Evolutionary conservation across 192 early-diverging fungal species (phyloP).

Genomic region (Backusella sp.): DNA sequence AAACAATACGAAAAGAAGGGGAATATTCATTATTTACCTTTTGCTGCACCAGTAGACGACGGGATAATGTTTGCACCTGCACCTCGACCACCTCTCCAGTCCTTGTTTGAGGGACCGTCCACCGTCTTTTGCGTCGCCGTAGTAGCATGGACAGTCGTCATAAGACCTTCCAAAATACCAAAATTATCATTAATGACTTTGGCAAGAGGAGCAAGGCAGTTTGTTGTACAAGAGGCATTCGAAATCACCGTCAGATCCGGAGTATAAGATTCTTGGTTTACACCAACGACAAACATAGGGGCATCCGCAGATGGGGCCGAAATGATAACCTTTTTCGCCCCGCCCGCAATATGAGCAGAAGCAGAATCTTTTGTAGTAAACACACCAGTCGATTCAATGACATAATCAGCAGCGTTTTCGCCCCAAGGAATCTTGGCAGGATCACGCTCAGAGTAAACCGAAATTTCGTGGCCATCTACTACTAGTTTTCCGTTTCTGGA

Average conservation of each 20-base stretch:
- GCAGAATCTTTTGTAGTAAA: slow-evolving; percentile 95
- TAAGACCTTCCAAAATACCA: slow-evolving; percentile 93
- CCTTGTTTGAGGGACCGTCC: slow-evolving; percentile 94
- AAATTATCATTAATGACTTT: slow-evolving; percentile 96
- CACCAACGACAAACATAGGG: slow-evolving; percentile 97
- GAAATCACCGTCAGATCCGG: slow-evolving; percentile 83
- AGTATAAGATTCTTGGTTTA: slow-evolving; percentile 96
- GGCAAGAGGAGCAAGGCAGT: slow-evolving; percentile 97
- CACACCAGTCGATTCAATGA: slow-evolving; percentile 98
- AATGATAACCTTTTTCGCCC: slow-evolving; percentile 99
- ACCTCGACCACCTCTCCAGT: slow-evolving; percentile 97
- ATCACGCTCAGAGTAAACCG: slow-evolving; percentile 72
- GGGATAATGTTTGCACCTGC: slow-evolving; percentile 96
- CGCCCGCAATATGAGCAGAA: slow-evolving; percentile 80
- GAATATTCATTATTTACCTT: slow-evolving; percentile 52
- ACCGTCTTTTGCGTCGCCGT: slow-evolving; percentile 99
- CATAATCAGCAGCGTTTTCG: slow-evolving; percentile 74
- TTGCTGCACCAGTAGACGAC: slow-evolving; percentile 96
- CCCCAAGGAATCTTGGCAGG: slow-evolving; percentile 93
- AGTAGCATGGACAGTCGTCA: slow-evolving; percentile 98
- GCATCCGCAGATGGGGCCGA: slow-evolving; percentile 95
- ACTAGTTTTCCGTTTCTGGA: slow-evolving; percentile 83
- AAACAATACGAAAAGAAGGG: neutral
- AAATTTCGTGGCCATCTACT: slow-evolving; percentile 82
- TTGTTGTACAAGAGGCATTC: slow-evolving; percentile 99